Evolutionary conservation across 2,329 filamentous ascomycete species (phyloP).

Genomic region (Periconia sp.): DNA sequence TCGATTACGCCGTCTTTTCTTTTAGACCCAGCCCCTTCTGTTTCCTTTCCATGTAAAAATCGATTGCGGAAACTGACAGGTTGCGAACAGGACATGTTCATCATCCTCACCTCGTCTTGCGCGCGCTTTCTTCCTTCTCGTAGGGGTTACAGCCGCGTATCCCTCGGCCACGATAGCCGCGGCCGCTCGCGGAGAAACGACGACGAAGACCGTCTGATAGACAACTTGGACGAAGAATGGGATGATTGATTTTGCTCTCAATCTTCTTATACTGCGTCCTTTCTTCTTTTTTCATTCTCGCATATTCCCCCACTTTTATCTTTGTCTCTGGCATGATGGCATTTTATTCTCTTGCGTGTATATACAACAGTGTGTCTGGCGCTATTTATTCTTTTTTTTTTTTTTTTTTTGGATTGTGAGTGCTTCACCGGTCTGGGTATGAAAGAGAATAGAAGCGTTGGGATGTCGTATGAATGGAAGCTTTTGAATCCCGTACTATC

Average conservation of each 20-base stretch:
- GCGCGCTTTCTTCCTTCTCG: slow-evolving; percentile 64
- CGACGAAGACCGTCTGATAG: slow-evolving; percentile 91
- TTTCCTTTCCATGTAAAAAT: neutral
- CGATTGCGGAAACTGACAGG: slow-evolving; percentile 4
- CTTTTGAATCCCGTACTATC: no score
- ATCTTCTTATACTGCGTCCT: neutral
- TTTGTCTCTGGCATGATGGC: no score
- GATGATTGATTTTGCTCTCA: slow-evolving; percentile 61
- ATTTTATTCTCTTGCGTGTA: no score
- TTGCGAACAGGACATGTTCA: slow-evolving; percentile 56
- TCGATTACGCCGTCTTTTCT: neutral
- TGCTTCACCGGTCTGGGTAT: no score
- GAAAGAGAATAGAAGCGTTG: no score
- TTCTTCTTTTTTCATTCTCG: slow-evolving; percentile 10
- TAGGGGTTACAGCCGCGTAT: slow-evolving; percentile 68
- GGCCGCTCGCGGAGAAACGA: slow-evolving; percentile 58
- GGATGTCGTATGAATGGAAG: no score
- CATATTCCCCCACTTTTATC: neutral
- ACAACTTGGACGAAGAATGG: slow-evolving; percentile 97
- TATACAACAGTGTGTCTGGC: no score
- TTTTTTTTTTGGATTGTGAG: no score
- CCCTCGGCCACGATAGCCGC: slow-evolving; percentile 49
- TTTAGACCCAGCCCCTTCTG: neutral
- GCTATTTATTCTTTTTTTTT: no score
- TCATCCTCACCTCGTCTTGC: slow-evolving; percentile 71